phyloP scores from a whole-genome alignment of 2,329 filamentous ascomycete genomes.

The Fusarium avenaceum region DNA sequence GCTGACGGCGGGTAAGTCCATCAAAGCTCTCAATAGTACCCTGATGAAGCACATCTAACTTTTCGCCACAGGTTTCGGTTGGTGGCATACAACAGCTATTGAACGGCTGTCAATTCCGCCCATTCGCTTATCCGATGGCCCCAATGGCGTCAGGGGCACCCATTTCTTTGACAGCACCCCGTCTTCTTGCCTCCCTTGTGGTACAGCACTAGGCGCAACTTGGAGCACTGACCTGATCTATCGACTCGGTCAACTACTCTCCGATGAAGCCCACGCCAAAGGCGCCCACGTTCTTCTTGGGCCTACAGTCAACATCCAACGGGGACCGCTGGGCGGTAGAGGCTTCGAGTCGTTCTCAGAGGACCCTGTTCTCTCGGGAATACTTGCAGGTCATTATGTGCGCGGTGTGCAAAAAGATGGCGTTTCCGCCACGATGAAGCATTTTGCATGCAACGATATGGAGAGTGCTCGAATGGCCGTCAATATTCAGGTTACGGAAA shows the following conservation, averaged over 20 bases:
- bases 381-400: neutral
- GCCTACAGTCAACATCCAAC: slow-evolving; percentile 1
- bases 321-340: slow-evolving; percentile 4
- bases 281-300: slow-evolving; percentile 6
- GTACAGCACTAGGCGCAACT: slow-evolving; percentile 24
- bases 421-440: slow-evolving; percentile 28
- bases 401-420: slow-evolving; percentile 15
- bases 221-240: neutral
- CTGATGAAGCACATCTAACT: too few species aligned
- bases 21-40: neutral
- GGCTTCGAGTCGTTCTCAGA: slow-evolving; percentile 10
- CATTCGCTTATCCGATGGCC: slow-evolving; percentile 34
- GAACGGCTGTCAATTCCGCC: slow-evolving; percentile 26
- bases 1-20: neutral
- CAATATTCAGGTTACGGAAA: slow-evolving; percentile 7
- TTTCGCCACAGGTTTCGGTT: neutral
- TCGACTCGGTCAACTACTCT: neutral
- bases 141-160: slow-evolving; percentile 42
- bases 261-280: slow-evolving; percentile 8
- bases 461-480: slow-evolving; percentile 30
- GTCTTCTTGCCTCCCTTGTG: slow-evolving; percentile 41
- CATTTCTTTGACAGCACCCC: slow-evolving; percentile 45
- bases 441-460: slow-evolving; percentile 37
- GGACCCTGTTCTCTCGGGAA: neutral
- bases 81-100: slow-evolving; percentile 38